A percentile compares a stretch with the other conserved stretches of the same genome.
phyloP scores from a whole-genome alignment of 139 green algal species.

The Micromonas commoda region DNA sequence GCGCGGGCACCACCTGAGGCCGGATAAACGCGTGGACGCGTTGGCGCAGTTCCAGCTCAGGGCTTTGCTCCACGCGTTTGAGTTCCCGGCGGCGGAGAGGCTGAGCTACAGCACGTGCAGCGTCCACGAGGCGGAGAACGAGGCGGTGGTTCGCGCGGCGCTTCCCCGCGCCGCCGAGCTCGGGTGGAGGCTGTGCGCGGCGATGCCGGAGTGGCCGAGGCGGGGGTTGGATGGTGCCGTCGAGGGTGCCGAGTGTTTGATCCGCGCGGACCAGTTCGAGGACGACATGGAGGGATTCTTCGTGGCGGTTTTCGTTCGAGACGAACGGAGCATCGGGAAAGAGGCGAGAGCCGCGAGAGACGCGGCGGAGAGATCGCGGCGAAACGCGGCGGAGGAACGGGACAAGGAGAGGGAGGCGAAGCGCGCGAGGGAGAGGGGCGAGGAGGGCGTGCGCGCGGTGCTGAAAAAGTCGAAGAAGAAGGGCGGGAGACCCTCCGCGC shows the following conservation, averaged over 20 bases:
- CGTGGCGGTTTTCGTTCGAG: conserved; percentile 35
- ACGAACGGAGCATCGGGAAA: no score
- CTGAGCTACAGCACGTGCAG: conserved; percentile 92
- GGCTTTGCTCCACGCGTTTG: conserved; percentile 75
- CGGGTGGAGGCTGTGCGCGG: conserved; percentile 59
- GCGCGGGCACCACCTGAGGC: not conserved
- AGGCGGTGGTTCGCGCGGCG: conserved; percentile 71
- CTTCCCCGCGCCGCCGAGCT: conserved; percentile 45
- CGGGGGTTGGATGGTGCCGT: conserved; percentile 49
- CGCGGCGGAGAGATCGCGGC: no score
- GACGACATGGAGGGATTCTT: conserved; percentile 44
- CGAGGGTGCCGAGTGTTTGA: not conserved
- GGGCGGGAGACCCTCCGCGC: not conserved
- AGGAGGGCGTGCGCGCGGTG: not conserved
- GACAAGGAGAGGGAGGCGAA: no score
- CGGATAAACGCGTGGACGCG: conserved; percentile 13
- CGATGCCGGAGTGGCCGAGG: conserved; percentile 63
- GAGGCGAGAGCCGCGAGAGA: no score
- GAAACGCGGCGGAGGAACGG: no score
- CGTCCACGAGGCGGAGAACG: conserved; percentile 82
- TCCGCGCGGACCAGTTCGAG: conserved; percentile 28
- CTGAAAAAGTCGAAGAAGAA: not conserved
- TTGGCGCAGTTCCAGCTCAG: conserved; percentile 49
- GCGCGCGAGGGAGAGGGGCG: not conserved
- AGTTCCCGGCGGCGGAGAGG: conserved; percentile 62